phyloP scores from a whole-genome alignment of 2,329 filamentous ascomycete species.

The Alternaria incomplexa region DNA sequence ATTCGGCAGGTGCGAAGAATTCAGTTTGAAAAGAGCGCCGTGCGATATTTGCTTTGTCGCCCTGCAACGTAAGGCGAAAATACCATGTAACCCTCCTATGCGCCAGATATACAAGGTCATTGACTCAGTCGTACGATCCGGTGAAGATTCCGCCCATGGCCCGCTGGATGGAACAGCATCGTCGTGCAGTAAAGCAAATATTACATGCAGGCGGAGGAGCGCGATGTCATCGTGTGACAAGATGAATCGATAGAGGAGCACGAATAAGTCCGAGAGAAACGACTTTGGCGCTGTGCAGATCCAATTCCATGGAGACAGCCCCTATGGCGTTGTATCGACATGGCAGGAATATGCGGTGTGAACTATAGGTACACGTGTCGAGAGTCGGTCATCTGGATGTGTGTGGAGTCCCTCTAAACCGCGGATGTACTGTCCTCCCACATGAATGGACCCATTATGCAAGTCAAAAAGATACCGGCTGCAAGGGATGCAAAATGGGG shows the following conservation, averaged over 20 bases:
- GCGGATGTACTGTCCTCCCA: neutral
- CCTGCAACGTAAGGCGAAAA: neutral
- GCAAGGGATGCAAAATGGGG: neutral
- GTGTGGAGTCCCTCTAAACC: neutral
- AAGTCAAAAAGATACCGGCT: neutral
- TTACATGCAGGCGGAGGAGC: conserved; percentile 8
- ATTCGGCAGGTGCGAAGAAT: conserved; percentile 7
- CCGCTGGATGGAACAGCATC: neutral
- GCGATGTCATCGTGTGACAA: conserved; percentile 2
- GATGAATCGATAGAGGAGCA: neutral
- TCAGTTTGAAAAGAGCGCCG: conserved; percentile 14
- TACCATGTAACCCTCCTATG: neutral
- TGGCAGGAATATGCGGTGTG: conserved; percentile 28
- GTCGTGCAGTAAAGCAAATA: conserved; percentile 5
- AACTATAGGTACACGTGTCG: conserved; percentile 29
- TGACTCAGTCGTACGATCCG: neutral
- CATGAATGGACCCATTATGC: conserved; percentile 1
- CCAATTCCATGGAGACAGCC: neutral
- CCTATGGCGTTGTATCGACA: neutral
- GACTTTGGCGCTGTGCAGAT: conserved; percentile 2
- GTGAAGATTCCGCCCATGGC: neutral
- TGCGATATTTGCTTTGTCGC: neutral
- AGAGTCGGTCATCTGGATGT: conserved; percentile 17
- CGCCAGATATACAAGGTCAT: neutral
- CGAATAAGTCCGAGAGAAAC: neutral